Evolutionary conservation across 2,329 filamentous ascomycete species (phyloP).

Genomic region (Alternaria infectoria): DNA sequence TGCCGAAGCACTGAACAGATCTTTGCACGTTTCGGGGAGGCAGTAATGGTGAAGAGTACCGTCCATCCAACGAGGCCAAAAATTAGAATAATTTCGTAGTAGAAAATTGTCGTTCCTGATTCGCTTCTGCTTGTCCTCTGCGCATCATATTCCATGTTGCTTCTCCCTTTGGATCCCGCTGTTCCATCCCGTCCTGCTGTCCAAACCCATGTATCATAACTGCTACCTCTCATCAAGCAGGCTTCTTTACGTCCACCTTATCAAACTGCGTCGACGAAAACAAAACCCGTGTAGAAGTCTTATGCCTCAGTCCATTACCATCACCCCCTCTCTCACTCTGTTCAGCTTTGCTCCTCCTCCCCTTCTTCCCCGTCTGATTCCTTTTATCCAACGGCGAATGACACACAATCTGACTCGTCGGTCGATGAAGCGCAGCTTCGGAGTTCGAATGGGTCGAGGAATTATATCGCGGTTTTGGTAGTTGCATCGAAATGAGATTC

Average conservation of each 20-base stretch:
- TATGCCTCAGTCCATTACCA: neutral
- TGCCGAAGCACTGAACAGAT: too few species aligned
- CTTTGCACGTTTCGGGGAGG: too few species aligned
- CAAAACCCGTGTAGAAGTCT: neutral
- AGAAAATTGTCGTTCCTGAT: too few species aligned
- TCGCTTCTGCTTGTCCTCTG: too few species aligned
- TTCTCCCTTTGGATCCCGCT: too few species aligned
- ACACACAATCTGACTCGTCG: neutral
- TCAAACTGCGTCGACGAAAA: neutral
- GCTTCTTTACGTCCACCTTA: neutral
- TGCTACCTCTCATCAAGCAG: neutral
- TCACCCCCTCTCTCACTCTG: neutral
- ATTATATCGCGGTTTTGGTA: neutral
- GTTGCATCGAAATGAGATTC: constrained; percentile 1
- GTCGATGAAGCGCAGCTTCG: neutral
- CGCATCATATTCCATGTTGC: too few species aligned
- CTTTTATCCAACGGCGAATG: constrained; percentile 9
- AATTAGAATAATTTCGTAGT: too few species aligned
- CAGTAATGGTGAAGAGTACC: too few species aligned
- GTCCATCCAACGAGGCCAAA: too few species aligned
- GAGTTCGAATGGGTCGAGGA: neutral
- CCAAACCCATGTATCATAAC: too few species aligned
- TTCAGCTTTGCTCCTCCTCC: neutral
- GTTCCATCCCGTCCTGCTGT: too few species aligned
- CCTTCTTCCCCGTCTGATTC: neutral